Evolutionary conservation across 148 eudicot genomes (phyloP).

Genomic region (Pouteria glomerata): DNA sequence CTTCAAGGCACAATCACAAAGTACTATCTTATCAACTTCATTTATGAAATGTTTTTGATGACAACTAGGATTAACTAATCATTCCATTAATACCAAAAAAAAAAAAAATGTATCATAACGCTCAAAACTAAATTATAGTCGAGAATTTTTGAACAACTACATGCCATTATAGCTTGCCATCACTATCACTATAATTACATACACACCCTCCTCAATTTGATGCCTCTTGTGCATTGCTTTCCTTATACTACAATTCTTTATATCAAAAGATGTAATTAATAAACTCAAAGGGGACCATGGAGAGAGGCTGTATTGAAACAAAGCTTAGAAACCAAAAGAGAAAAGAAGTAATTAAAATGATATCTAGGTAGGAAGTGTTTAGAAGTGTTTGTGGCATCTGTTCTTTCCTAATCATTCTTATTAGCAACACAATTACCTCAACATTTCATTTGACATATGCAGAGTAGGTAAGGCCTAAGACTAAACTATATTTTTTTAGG

Average conservation of each 20-base stretch:
- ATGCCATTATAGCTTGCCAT: not conserved
- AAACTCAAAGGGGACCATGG: not conserved
- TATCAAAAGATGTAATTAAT: constrained; percentile 1
- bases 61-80: not conserved
- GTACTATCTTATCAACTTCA: not conserved
- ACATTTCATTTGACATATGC: no score
- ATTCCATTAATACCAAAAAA: not conserved
- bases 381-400: no score
- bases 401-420: no score
- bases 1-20: not conserved
- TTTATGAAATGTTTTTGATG: not conserved
- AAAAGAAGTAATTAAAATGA: not conserved
- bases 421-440: no score
- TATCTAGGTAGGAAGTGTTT: not conserved
- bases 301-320: not conserved
- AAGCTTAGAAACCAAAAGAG: not conserved
- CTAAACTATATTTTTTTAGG: no score
- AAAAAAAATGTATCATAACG: not conserved
- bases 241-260: not conserved
- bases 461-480: no score
- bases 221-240: not conserved
- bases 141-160: not conserved
- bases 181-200: constrained; percentile 10
- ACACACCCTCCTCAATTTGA: not conserved
- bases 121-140: not conserved